Percentiles rank a stretch among this genome's conserved stretches.
Evolutionary conservation across 2,329 filamentous ascomycete species (phyloP).

Genomic region (Septoria petroselini): DNA sequence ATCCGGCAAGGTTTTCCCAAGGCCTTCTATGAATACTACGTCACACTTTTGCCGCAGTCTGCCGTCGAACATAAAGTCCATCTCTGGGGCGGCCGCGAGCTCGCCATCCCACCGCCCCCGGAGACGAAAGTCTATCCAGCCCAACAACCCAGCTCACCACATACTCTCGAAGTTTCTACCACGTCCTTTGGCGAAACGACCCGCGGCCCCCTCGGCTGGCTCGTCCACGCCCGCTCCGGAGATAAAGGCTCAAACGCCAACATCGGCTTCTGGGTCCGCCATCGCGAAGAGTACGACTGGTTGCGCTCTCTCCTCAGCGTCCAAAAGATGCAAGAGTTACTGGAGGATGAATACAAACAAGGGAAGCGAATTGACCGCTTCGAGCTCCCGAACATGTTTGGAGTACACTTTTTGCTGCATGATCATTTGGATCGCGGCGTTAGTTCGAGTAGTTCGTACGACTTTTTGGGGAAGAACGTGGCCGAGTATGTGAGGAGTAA

Average conservation of each 20-base stretch:
- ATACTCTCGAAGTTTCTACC: slow-evolving; percentile 7
- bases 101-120: slow-evolving; percentile 38
- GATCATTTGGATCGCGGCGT: slow-evolving; percentile 38
- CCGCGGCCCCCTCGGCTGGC: slow-evolving; percentile 40
- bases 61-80: slow-evolving; percentile 33
- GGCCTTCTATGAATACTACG: slow-evolving; percentile 44
- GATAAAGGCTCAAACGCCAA: slow-evolving; percentile 39
- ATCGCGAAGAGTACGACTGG: slow-evolving; percentile 37
- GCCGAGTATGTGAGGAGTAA: slow-evolving; percentile 35
- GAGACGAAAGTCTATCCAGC: slow-evolving; percentile 35
- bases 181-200: slow-evolving; percentile 39
- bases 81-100: slow-evolving; percentile 31
- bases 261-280: slow-evolving; percentile 44
- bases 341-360: slow-evolving; percentile 38
- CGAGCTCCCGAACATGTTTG: slow-evolving; percentile 35
- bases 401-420: slow-evolving; percentile 38
- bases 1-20: slow-evolving; percentile 43
- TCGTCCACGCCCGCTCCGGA: slow-evolving; percentile 37
- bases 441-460: slow-evolving; percentile 34
- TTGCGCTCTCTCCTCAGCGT: slow-evolving; percentile 32
- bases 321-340: slow-evolving; percentile 30
- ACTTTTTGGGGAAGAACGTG: slow-evolving; percentile 38
- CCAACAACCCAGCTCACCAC: slow-evolving; percentile 38
- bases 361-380: slow-evolving; percentile 39
- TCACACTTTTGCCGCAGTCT: slow-evolving; percentile 38